Conservation (phyloP, 371 early-diverging fungal species). For the Umbelopsis sp. region DNA sequence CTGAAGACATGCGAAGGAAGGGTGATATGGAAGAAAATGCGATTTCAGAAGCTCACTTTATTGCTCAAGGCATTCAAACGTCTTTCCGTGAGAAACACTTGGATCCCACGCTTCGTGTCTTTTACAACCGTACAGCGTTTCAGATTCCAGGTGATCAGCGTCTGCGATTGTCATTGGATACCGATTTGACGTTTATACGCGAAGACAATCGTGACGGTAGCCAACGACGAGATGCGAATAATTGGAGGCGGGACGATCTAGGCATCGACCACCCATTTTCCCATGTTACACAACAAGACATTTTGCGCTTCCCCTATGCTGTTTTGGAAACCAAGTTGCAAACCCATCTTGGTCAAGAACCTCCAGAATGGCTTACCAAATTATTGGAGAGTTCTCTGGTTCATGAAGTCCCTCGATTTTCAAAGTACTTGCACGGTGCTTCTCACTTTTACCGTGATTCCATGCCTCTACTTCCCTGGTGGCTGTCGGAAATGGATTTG, state of each 20-base stretch:
- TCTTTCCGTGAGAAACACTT: slow-evolving; percentile 76
- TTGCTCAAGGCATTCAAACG: slow-evolving; percentile 71
- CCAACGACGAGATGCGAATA: slow-evolving; percentile 66
- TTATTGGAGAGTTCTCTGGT: slow-evolving; percentile 87
- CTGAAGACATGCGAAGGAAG: slow-evolving; percentile 78
- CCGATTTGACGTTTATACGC: slow-evolving; percentile 94
- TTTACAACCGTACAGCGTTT: slow-evolving; percentile 98
- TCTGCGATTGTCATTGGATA: slow-evolving; percentile 97
- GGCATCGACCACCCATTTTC: slow-evolving; percentile 87
- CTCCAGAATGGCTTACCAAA: slow-evolving; percentile 94
- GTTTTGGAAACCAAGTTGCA: slow-evolving; percentile 97
- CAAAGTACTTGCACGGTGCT: slow-evolving; percentile 96
- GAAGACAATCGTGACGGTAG: slow-evolving; percentile 83
- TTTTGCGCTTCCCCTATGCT: slow-evolving; percentile 94
- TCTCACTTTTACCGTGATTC: slow-evolving; percentile 84
- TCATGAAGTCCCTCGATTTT: slow-evolving; percentile 96
- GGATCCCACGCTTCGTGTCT: slow-evolving; percentile 87
- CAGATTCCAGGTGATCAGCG: slow-evolving; percentile 97
- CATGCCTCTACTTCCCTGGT: slow-evolving; percentile 93
- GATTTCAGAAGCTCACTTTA: slow-evolving; percentile 36
- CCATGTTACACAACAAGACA: slow-evolving; percentile 72
- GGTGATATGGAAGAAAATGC: slow-evolving; percentile 57
- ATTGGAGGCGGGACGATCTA: slow-evolving; percentile 94
- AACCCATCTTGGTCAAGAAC: slow-evolving; percentile 83
- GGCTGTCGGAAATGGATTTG: slow-evolving; percentile 62